These are phyloP conservation scores for Heterobasidion occidentale DNA, from an alignment of 1,284 basidiomycete species.

Conservation along the genomic window DNA sequence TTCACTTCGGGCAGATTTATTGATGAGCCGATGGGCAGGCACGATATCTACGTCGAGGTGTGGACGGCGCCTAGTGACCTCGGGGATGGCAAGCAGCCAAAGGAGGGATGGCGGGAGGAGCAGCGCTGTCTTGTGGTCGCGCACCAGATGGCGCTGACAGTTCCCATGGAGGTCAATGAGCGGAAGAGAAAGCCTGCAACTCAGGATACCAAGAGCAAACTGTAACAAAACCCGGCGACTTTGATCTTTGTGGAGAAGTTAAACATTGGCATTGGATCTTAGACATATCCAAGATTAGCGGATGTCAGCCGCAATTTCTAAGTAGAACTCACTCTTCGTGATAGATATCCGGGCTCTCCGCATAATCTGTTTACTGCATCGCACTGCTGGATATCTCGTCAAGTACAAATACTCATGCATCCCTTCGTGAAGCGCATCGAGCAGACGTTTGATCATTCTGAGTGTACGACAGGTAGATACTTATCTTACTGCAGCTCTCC, in stretches of 20 bases:
- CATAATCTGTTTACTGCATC: background rate
- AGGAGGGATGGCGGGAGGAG: constrained; percentile 44
- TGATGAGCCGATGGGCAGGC: constrained; percentile 42
- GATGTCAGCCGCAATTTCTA: background rate
- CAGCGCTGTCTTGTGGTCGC: constrained; percentile 56
- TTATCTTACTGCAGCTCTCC: too few relatives aligned
- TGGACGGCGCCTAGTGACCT: constrained; percentile 56
- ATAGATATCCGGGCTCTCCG: background rate
- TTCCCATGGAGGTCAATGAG: constrained; percentile 38
- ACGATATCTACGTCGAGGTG: constrained; percentile 49
- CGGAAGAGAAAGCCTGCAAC: constrained; percentile 20
- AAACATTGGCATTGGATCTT: too few relatives aligned
- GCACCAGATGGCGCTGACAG: constrained; percentile 47
- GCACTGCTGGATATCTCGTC: background rate
- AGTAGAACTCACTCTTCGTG: background rate
- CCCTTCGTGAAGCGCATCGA: too few relatives aligned
- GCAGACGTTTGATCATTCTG: too few relatives aligned
- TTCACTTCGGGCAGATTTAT: constrained; percentile 43
- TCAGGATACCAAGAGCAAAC: background rate
- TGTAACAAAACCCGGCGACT: background rate
- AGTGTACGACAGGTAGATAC: too few relatives aligned
- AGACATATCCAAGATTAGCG: background rate
- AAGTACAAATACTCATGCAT: too few relatives aligned
- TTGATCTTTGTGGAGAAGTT: too few relatives aligned
- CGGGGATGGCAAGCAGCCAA: constrained; percentile 29